Evolutionary conservation across 2,329 filamentous ascomycete genomes (phyloP).

Genomic region (Colletotrichum agaves): DNA sequence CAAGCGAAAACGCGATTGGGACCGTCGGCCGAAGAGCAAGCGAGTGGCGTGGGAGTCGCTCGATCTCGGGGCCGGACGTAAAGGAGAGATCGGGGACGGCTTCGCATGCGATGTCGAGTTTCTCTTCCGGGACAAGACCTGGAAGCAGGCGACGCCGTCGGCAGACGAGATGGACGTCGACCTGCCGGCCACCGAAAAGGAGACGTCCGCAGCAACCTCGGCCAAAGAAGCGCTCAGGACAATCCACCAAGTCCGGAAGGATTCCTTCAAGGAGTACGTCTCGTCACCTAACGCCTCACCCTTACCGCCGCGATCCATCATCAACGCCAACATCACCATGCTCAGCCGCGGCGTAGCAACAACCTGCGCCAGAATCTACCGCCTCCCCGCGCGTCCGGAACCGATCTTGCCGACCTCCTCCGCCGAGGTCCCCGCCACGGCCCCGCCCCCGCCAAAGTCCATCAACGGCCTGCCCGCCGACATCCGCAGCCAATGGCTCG

Average conservation of each 20-base stretch:
- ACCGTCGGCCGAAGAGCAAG: conserved; percentile 83
- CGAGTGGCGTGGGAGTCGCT: conserved; percentile 79
- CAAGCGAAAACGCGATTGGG: conserved; percentile 73
- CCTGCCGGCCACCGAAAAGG: conserved; percentile 30
- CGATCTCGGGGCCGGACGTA: conserved; percentile 76
- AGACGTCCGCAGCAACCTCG: conserved; percentile 35
- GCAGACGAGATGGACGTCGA: conserved; percentile 36
- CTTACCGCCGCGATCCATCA: conserved; percentile 53
- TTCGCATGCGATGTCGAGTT: conserved; percentile 86
- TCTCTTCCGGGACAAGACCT: conserved; percentile 60
- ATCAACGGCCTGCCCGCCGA: conserved; percentile 51
- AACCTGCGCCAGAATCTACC: conserved; percentile 84
- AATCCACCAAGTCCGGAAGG: conserved; percentile 26
- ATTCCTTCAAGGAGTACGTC: conserved; percentile 47
- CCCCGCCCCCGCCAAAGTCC: conserved; percentile 44
- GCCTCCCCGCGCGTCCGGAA: conserved; percentile 68
- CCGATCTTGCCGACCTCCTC: conserved; percentile 44
- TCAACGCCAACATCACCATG: conserved; percentile 75
- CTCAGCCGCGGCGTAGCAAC: conserved; percentile 76
- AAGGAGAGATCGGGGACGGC: conserved; percentile 84
- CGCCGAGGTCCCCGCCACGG: conserved; percentile 59
- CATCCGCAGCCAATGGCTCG: conserved; percentile 78
- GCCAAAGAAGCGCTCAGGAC: conserved; percentile 27
- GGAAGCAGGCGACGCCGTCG: background rate
- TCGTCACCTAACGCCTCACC: conserved; percentile 38